Evolutionary conservation across 106 monocot genomes (phyloP).

Genomic region (Hemerocallis citrina): DNA sequence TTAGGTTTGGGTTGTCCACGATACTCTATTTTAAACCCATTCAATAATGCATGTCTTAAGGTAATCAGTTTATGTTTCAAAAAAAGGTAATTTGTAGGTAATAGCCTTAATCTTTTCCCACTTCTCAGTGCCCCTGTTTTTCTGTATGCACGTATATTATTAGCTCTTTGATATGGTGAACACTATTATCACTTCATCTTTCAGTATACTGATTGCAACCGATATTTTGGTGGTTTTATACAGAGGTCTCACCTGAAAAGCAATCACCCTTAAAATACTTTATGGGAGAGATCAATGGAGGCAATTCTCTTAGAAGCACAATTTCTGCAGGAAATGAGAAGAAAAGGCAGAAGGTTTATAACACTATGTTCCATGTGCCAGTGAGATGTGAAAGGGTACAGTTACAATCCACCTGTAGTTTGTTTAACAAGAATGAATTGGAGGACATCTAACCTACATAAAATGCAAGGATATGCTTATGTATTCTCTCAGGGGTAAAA

Average conservation of each 20-base stretch:
- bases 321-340: slow-evolving; percentile 88
- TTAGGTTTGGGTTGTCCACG: too few species aligned
- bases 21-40: too few species aligned
- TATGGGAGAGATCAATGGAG: slow-evolving; percentile 72
- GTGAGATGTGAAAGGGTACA: slow-evolving; percentile 93
- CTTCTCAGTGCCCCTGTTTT: neutral
- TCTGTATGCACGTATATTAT: neutral
- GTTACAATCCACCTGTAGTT: slow-evolving; percentile 4
- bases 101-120: neutral
- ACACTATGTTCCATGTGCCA: slow-evolving; percentile 95
- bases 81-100: too few species aligned
- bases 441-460: too few species aligned
- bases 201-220: neutral
- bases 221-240: slow-evolving; percentile 7
- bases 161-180: too few species aligned
- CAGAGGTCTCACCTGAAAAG: slow-evolving; percentile 38
- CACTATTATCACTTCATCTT: neutral
- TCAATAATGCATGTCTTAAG: neutral
- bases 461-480: too few species aligned
- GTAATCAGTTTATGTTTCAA: neutral
- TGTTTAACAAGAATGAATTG: neutral
- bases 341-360: slow-evolving; percentile 87
- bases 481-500: too few species aligned
- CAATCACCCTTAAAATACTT: slow-evolving; percentile 71
- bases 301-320: slow-evolving; percentile 82